phyloP scores from a whole-genome alignment of 176 grass and related monocot species.

The Oryza meyeriana region DNA sequence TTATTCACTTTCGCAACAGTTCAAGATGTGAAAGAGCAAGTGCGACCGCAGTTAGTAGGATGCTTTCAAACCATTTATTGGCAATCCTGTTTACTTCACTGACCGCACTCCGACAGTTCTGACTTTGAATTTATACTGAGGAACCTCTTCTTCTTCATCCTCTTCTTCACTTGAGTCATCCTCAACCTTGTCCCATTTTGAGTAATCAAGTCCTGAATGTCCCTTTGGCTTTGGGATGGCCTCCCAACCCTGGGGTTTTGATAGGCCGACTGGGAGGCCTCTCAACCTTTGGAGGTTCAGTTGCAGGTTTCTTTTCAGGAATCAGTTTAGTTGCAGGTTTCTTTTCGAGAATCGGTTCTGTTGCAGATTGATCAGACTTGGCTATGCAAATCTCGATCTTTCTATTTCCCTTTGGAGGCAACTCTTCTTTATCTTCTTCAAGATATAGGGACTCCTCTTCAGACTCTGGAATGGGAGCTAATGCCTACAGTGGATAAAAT shows the following conservation, averaged over 20 bases:
- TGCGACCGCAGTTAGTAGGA: background rate
- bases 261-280: background rate
- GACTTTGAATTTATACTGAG: constrained; percentile 81
- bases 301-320: background rate
- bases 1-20: background rate
- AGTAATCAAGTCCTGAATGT: constrained; percentile 91
- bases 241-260: constrained; percentile 55
- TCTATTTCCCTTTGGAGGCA: constrained; percentile 15
- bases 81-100: constrained; percentile 53
- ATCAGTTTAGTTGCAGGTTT: constrained; percentile 8
- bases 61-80: background rate
- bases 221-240: constrained; percentile 84
- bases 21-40: background rate
- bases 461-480: constrained; percentile 83
- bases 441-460: constrained; percentile 66
- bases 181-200: constrained; percentile 87
- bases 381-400: constrained; percentile 5
- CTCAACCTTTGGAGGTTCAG: constrained; percentile 26
- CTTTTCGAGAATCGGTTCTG: background rate
- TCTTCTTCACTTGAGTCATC: constrained; percentile 83
- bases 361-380: constrained; percentile 17
- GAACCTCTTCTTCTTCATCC: constrained; percentile 67
- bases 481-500: constrained; percentile 56
- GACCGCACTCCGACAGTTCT: constrained; percentile 64
- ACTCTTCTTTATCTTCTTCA: constrained; percentile 58